A percentile compares a stretch with the other conserved stretches of the same genome.
phyloP scores from a whole-genome alignment of 371 early-diverging fungal genomes.

The Mucor indicus region DNA sequence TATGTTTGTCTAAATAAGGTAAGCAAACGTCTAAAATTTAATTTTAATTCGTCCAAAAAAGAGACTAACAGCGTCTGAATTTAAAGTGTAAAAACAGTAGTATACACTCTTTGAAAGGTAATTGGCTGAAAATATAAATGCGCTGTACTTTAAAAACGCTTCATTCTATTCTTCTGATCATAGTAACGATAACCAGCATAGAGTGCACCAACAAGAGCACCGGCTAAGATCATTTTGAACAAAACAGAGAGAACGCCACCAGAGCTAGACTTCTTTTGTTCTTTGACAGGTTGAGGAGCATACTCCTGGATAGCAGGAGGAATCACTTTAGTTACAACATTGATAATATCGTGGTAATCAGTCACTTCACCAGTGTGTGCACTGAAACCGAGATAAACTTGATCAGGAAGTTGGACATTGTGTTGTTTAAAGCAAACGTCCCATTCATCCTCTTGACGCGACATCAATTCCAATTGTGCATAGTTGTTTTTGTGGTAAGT shows the following conservation, averaged over 20 bases:
- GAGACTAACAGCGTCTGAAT: too few species aligned
- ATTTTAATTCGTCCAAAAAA: too few species aligned
- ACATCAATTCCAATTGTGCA: slow-evolving; percentile 63
- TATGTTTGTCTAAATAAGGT: too few species aligned
- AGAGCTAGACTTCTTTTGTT: slow-evolving; percentile 12
- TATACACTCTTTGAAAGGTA: slow-evolving; percentile 12
- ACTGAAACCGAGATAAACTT: slow-evolving; percentile 85
- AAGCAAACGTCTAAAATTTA: too few species aligned
- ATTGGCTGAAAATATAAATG: slow-evolving; percentile 10
- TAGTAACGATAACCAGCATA: slow-evolving; percentile 58
- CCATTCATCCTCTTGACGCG: slow-evolving; percentile 68
- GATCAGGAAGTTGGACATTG: slow-evolving; percentile 71
- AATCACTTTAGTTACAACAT: slow-evolving; percentile 53
- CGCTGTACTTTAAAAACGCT: slow-evolving; percentile 49
- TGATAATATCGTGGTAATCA: slow-evolving; percentile 81
- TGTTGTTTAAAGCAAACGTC: slow-evolving; percentile 75
- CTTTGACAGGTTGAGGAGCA: slow-evolving; percentile 19
- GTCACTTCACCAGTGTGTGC: slow-evolving; percentile 90
- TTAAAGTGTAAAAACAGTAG: too few species aligned
- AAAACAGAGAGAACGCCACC: slow-evolving; percentile 49
- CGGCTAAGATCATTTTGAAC: slow-evolving; percentile 55
- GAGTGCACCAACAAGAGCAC: slow-evolving; percentile 53
- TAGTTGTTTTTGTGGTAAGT: slow-evolving; percentile 72
- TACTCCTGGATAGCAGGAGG: slow-evolving; percentile 32
- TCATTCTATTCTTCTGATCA: slow-evolving; percentile 60